These are phyloP conservation scores for Meredithiella fracta DNA, from an alignment of 2,329 filamentous ascomycete species.

Conservation along the genomic window DNA sequence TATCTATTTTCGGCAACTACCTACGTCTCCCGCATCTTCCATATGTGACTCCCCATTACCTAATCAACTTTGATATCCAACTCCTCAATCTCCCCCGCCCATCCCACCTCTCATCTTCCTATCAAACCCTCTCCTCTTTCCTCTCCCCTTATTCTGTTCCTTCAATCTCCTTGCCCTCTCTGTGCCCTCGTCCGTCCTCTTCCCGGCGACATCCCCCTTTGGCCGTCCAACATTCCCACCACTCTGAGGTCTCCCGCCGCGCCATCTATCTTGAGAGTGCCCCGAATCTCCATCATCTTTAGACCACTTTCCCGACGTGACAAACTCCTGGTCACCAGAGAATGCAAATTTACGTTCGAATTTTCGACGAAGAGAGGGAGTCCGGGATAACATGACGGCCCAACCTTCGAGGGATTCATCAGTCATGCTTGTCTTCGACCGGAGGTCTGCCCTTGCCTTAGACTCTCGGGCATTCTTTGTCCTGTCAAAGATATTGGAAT, in stretches of 20 bases:
- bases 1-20: too few relatives aligned
- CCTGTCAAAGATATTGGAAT: slow-evolving; percentile 50
- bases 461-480: slow-evolving; percentile 39
- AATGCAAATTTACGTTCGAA: slow-evolving; percentile 59
- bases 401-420: slow-evolving; percentile 92
- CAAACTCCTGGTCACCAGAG: slow-evolving; percentile 45
- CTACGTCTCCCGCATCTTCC: too few relatives aligned
- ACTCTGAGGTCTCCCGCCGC: neutral
- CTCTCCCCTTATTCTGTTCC: neutral
- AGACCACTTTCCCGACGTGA: slow-evolving; percentile 49
- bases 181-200: neutral
- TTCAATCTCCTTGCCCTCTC: neutral
- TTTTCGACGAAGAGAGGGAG: slow-evolving; percentile 48
- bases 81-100: neutral
- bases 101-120: neutral
- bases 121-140: neutral
- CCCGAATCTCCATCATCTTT: slow-evolving; percentile 3
- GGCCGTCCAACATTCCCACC: neutral
- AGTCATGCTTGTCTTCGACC: slow-evolving; percentile 68
- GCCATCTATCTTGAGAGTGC: neutral
- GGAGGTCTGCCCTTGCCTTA: slow-evolving; percentile 44
- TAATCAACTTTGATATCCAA: too few relatives aligned
- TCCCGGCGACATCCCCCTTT: neutral
- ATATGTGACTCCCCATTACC: too few relatives aligned
- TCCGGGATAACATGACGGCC: slow-evolving; percentile 68